A percentile compares a stretch with the other conserved stretches of the same genome.
Evolutionary conservation across 148 eudicot species (phyloP).

Genomic region (Selenicereus undatus): DNA sequence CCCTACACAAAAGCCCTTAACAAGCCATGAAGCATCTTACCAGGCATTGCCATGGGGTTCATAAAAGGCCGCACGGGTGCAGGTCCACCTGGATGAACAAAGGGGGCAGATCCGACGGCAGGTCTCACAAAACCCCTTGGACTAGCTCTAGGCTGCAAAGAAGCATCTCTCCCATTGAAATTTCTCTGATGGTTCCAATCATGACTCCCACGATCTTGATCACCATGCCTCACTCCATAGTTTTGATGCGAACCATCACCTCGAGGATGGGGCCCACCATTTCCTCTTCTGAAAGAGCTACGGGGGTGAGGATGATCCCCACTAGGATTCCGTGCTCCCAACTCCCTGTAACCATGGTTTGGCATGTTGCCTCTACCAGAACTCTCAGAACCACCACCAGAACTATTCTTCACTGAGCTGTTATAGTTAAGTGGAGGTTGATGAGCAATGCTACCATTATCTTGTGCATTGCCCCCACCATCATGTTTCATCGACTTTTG

Average conservation of each 20-base stretch:
- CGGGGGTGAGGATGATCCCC: constrained; percentile 58
- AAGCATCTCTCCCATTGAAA: constrained; percentile 59
- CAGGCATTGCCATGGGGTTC: constrained; percentile 50
- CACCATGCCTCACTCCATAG: constrained; percentile 50
- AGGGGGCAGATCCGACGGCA: constrained; percentile 38
- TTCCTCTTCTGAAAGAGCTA: constrained; percentile 50
- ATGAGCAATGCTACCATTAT: constrained; percentile 59
- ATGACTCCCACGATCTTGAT: constrained; percentile 62
- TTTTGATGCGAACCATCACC: constrained; percentile 63
- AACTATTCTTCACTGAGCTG: constrained; percentile 35
- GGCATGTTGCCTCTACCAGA: constrained; percentile 42
- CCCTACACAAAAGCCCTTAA: background rate
- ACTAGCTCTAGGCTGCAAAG: constrained; percentile 41
- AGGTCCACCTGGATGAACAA: constrained; percentile 31
- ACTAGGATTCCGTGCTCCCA: constrained; percentile 42
- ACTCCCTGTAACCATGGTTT: constrained; percentile 38
- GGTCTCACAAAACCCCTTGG: constrained; percentile 49
- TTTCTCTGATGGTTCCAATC: constrained; percentile 59
- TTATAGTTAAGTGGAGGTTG: constrained; percentile 24
- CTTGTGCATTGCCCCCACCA: constrained; percentile 44
- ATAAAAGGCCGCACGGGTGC: constrained; percentile 47
- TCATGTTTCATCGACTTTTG: constrained; percentile 61
- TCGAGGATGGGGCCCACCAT: constrained; percentile 55
- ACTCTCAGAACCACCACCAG: constrained; percentile 40
- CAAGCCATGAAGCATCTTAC: constrained; percentile 32